phyloP scores from a whole-genome alignment of 208 protist species.

The Angomonas ambiguus region DNA sequence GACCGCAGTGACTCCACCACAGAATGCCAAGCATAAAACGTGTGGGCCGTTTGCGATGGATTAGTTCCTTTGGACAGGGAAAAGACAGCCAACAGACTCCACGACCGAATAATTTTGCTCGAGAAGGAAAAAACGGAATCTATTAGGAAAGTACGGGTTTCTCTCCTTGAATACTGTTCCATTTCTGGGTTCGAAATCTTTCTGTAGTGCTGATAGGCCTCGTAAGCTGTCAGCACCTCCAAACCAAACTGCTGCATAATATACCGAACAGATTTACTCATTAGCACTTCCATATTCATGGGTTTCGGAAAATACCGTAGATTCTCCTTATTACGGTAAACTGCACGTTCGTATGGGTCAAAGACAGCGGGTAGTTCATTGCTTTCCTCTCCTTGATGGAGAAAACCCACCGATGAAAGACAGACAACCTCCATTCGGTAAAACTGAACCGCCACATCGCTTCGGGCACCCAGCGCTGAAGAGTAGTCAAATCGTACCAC shows the following conservation, averaged over 20 bases:
- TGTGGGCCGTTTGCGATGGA: no score
- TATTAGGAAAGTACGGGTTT: background rate
- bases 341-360: background rate
- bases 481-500: background rate
- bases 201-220: background rate
- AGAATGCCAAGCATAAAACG: no score
- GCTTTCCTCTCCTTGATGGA: background rate
- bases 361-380: background rate
- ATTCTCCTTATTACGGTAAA: background rate
- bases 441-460: background rate
- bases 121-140: background rate
- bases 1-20: background rate
- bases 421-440: background rate
- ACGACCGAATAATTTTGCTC: background rate
- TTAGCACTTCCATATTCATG: background rate
- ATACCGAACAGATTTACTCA: background rate
- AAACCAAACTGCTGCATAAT: conserved; percentile 1
- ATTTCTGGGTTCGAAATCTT: background rate
- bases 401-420: background rate
- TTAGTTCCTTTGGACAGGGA: no score
- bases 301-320: background rate
- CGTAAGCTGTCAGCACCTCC: background rate
- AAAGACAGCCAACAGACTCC: background rate
- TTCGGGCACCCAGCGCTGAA: background rate
- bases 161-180: background rate